Conservation (phyloP, 2,329 filamentous ascomycete genomes). For the Leptographium lundbergii region DNA sequence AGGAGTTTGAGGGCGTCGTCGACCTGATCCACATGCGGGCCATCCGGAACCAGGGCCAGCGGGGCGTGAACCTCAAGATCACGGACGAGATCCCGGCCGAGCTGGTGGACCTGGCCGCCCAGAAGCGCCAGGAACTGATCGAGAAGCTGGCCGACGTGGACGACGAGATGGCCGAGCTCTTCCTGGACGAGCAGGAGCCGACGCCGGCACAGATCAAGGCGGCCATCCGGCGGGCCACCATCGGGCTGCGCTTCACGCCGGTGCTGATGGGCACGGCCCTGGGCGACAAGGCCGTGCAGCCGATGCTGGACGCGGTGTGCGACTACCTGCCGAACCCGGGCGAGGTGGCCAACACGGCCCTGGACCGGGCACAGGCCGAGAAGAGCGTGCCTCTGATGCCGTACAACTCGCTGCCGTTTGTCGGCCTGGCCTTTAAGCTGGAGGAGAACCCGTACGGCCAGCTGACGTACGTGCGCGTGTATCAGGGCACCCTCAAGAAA, state of each 20-base stretch:
- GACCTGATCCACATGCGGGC: slow-evolving; percentile 88
- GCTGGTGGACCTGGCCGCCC: slow-evolving; percentile 59
- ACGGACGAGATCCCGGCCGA: slow-evolving; percentile 76
- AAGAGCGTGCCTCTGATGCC: slow-evolving; percentile 75
- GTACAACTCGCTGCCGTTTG: slow-evolving; percentile 87
- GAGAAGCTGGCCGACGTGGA: slow-evolving; percentile 96
- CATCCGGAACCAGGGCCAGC: slow-evolving; percentile 78
- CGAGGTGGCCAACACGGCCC: slow-evolving; percentile 77
- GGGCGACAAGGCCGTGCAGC: slow-evolving; percentile 88
- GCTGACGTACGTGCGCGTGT: slow-evolving; percentile 95
- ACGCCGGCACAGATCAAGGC: slow-evolving; percentile 75
- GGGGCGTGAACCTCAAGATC: slow-evolving; percentile 64
- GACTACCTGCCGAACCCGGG: slow-evolving; percentile 90
- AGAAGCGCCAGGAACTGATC: slow-evolving; percentile 76
- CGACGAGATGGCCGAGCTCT: slow-evolving; percentile 92
- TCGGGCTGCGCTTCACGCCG: slow-evolving; percentile 77
- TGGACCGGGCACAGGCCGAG: slow-evolving; percentile 72
- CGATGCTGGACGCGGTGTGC: slow-evolving; percentile 88
- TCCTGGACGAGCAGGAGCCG: slow-evolving; percentile 75
- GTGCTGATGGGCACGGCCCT: slow-evolving; percentile 95
- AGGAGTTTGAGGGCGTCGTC: slow-evolving; percentile 83
- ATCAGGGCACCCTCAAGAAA: slow-evolving; percentile 85
- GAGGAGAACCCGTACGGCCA: slow-evolving; percentile 99
- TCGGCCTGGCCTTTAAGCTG: slow-evolving; percentile 94
- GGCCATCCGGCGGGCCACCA: slow-evolving; percentile 85